Conservation (phyloP, 306 rosid genomes). For the Trichosanthes truncata region DNA sequence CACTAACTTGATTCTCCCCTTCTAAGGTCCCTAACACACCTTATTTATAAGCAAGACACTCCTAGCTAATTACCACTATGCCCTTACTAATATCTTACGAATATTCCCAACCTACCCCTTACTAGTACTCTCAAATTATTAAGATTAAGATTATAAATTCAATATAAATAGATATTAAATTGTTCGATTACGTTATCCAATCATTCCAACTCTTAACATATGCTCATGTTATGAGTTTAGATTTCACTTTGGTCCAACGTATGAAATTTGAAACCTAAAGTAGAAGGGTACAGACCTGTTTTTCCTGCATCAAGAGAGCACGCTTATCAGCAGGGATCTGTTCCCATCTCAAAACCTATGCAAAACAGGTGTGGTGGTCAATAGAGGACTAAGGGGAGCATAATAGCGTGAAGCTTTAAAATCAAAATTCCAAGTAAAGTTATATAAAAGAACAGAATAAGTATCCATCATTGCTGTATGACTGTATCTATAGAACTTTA, state of each 20-base stretch:
- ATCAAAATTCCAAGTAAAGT: background rate
- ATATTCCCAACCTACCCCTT: no score
- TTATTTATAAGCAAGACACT: no score
- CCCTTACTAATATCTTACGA: no score
- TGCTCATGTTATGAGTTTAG: background rate
- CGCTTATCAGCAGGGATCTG: conserved; percentile 87
- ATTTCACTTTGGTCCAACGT: background rate
- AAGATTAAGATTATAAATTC: background rate
- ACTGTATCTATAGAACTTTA: background rate
- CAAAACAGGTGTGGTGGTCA: conserved; percentile 12
- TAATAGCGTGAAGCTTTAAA: background rate
- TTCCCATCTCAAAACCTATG: conserved; percentile 83
- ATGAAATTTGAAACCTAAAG: background rate
- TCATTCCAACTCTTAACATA: background rate
- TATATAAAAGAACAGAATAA: background rate
- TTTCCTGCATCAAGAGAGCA: conserved; percentile 80
- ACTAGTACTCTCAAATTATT: no score
- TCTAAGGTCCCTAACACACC: no score
- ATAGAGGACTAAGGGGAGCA: background rate
- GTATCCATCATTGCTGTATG: background rate
- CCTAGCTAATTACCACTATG: no score
- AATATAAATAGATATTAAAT: background rate
- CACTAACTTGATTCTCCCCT: no score
- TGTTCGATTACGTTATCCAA: no score
- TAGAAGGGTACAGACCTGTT: conserved; percentile 49